Base-by-base conservation (phyloP, 2,329 filamentous ascomycete species). In the Chaetomiaceae sp. region DNA sequence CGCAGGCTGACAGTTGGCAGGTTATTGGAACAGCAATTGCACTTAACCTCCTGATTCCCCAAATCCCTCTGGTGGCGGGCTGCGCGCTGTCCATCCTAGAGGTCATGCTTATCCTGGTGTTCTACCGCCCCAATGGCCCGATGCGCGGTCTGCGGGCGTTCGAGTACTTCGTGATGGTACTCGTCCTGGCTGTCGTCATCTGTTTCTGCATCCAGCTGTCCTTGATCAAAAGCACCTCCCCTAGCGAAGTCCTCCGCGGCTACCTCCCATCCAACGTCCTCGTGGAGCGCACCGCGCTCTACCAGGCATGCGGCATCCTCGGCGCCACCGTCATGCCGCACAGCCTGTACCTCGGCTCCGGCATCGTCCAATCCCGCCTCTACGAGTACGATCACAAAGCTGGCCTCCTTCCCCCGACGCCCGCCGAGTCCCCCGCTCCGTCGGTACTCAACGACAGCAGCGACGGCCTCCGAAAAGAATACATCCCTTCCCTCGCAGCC, bases 251-350 rank as follows among this genome's bases (percentile, higher is more conserved):
- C 2, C 81, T 86, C 59, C 68, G 65, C 29, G 83, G 83, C 15
- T 86, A 82, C 54, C 60, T 86, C 15, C 83, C 83, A 0, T 84
- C 80, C 0, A 66, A 67, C 34, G 70, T 74, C 3, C 62, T 86
- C 2, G 66, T 83, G 1, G 65, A 84, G 59, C 71, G 74, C 2
- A 58, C 79, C 58, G 82, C 74, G 6, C 54, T 66, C 0, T 86
- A 85, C 60, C 81, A 86, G 63, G 77, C 84, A 1, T 89, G 85
- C 52, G 85, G 85, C 42, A 89, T 89, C 47, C 70, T 89, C 0
- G 85, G 85, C 2, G 85, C 85, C 3, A 89, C 85, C 0, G 83
- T 85, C 19, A 84, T 85, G 81, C 81, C 81, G 4, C 81, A 84
- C 56, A 81, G 76, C 42, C 65, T 86, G 3, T 86, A 81, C 54